Evolutionary conservation across 202 grass and related monocot genomes (phyloP).

Genomic region (Setaria viridis): DNA sequence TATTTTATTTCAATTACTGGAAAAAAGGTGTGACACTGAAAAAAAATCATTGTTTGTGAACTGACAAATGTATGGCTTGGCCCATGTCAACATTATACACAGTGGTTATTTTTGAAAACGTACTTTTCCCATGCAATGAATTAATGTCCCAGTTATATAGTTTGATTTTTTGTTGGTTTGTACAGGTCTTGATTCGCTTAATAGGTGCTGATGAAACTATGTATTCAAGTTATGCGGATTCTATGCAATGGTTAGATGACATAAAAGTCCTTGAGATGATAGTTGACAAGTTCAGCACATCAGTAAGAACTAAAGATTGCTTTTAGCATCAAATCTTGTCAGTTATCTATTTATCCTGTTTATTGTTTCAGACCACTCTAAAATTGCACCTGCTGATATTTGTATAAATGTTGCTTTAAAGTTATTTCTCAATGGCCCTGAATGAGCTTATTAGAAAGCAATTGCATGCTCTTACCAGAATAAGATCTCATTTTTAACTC

Average conservation of each 20-base stretch:
- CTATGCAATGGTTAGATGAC: constrained; percentile 96
- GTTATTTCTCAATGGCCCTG: neutral
- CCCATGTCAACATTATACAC: constrained; percentile 1
- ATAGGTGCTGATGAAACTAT: constrained; percentile 92
- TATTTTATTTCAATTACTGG: neutral
- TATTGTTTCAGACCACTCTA: constrained; percentile 31
- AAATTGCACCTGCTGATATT: neutral
- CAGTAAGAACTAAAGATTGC: constrained; percentile 64
- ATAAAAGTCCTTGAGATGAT: constrained; percentile 96
- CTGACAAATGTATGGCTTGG: constrained; percentile 10
- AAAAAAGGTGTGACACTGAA: neutral
- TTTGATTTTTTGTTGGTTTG: constrained; percentile 39
- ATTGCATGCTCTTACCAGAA: constrained; percentile 8
- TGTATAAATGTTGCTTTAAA: constrained; percentile 21
- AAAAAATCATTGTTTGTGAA: constrained; percentile 17
- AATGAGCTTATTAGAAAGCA: constrained; percentile 3
- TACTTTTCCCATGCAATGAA: neutral
- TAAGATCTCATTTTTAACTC: neutral
- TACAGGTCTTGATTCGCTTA: constrained; percentile 86
- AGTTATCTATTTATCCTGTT: constrained; percentile 18
- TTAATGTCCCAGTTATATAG: neutral
- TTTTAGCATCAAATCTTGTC: constrained; percentile 28
- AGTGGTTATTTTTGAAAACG: neutral
- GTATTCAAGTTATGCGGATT: constrained; percentile 78
- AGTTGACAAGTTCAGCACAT: constrained; percentile 93